A percentile compares a stretch with the other conserved stretches of the same genome.
Evolutionary conservation across 2,329 filamentous ascomycete species (phyloP).

Genomic region (Hirsutella thompsonii): DNA sequence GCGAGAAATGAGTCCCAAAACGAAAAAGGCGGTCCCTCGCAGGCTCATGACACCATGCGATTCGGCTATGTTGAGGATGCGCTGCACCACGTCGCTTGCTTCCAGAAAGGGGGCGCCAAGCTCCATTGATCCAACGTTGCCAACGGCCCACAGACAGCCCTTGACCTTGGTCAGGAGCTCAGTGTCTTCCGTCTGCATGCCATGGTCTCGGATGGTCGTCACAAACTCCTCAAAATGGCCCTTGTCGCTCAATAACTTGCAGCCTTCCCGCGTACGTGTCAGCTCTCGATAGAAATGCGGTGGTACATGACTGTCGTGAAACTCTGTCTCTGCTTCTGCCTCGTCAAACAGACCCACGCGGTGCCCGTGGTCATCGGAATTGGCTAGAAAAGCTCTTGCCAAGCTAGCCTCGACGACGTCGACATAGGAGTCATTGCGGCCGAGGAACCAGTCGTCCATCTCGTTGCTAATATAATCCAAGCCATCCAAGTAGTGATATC

Average conservation of each 20-base stretch:
- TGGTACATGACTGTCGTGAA: constrained; percentile 60
- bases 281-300: constrained; percentile 96
- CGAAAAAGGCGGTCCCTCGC: constrained; percentile 92
- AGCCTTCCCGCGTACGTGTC: constrained; percentile 84
- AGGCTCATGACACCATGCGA: constrained; percentile 81
- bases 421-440: constrained; percentile 93
- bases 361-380: constrained; percentile 42
- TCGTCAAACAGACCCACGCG: constrained; percentile 47
- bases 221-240: constrained; percentile 95
- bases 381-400: constrained; percentile 68
- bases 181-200: constrained; percentile 69
- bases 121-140: constrained; percentile 97
- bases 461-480: constrained; percentile 98
- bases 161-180: constrained; percentile 90
- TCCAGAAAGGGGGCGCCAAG: constrained; percentile 90
- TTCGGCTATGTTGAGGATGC: constrained; percentile 82
- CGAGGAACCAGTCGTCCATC: constrained; percentile 99
- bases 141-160: constrained; percentile 92
- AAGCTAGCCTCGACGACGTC: constrained; percentile 90
- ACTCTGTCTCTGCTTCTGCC: constrained; percentile 40
- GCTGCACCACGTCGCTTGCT: constrained; percentile 73
- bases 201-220: constrained; percentile 75
- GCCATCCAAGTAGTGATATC: constrained; percentile 93
- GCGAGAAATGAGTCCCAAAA: constrained; percentile 80
- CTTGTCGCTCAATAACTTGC: constrained; percentile 77